Conservation (phyloP, 129 eudicot species). For the Escallonia rubra region DNA sequence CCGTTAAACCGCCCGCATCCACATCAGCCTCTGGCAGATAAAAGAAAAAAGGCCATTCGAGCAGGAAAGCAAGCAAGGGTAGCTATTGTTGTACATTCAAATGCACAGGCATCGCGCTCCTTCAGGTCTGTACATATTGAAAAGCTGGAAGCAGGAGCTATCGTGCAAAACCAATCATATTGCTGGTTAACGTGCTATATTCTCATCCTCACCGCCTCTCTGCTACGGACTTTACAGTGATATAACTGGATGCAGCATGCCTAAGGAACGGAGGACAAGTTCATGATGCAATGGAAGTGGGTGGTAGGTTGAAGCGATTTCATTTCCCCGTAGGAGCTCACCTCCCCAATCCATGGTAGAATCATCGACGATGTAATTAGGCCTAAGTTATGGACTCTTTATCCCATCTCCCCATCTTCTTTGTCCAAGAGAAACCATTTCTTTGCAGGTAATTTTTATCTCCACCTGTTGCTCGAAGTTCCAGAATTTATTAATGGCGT, state of each 20-base stretch:
- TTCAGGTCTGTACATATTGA: conserved; percentile 18
- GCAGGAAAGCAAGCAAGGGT: conserved; percentile 1
- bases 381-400: neutral
- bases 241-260: neutral
- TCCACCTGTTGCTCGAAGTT: neutral
- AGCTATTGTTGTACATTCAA: conserved; percentile 12
- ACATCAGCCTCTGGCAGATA: conserved; percentile 6
- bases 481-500: too few relatives aligned
- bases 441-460: neutral
- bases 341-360: conserved; percentile 16
- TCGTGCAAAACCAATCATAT: neutral
- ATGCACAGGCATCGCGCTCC: neutral
- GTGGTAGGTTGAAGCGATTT: conserved; percentile 22
- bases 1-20: neutral
- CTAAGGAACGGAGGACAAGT: neutral
- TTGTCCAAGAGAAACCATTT: neutral
- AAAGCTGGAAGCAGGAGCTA: conserved; percentile 6
- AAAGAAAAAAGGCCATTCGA: conserved; percentile 1
- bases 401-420: neutral
- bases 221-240: neutral
- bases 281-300: neutral
- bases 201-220: neutral
- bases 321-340: conserved; percentile 17
- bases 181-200: neutral
- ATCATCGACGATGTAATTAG: conserved; percentile 9